Evolutionary conservation across 306 rosid species (phyloP), one percentile per base, ranked within the genome.

Genomic region (Glycine latifolia): DNA sequence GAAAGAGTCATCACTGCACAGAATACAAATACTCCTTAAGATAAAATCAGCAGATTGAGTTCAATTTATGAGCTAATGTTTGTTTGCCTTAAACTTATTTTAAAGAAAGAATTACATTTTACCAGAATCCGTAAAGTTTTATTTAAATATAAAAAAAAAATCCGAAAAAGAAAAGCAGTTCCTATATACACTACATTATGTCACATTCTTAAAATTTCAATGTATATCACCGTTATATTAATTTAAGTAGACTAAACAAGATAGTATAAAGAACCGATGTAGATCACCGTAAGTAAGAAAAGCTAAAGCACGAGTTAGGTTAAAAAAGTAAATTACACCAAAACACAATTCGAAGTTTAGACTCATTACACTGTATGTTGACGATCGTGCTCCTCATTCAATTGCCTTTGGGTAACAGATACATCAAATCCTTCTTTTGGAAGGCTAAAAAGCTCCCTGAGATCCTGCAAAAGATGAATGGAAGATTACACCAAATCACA

Each of bases 401-500:
- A 83, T 80, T 95, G 99, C 71, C 80, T 88, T 76, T 95, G 99
- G 46, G 97, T 95, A 47, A 91, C 89, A 84, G 99, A 95, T 31
- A 93, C 89, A 84, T 93, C 99, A 80, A 95, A 95, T 76, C 99
- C 99, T 72, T 95, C 94, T 71, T 79, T 83, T 69, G 99, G 99
- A 73, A 95, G 90, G 84, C 97, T 90, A 84, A 95, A 91, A 84
- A 95, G 95, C 84, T 93, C 99, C 60, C 88, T 80, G 33, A 95
- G 97, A 87, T 95, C 99, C 99, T 95, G 90, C 65, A 67, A 79
- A 85, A 73, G 41, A 60, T 43, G 73, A 72, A 48, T 3, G 43
- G 31, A 70, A 49, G 37, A 75, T 83, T 74, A 72, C 44, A 70
- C 13, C 20, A 20, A 56, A 71, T 68, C 33, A 54, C 49, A 62